Conservation (phyloP, 768 basidiomycete species). For the Lepiota subincarnata region DNA sequence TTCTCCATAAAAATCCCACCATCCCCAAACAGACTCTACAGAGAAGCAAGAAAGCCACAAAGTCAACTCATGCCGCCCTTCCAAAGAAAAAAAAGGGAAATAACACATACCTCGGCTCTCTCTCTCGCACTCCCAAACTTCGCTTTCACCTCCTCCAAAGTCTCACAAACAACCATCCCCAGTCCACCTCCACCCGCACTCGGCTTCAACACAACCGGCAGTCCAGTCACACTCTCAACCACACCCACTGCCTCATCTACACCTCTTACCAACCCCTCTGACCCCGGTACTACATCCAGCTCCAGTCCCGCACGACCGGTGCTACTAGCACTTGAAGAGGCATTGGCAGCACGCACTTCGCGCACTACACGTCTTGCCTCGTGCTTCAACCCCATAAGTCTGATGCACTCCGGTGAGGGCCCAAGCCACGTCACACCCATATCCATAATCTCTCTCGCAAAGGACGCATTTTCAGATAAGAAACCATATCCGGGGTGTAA, state of each 20-base stretch:
- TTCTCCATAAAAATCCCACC: conserved; percentile 56
- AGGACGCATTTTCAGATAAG: conserved; percentile 58
- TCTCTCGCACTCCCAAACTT: conserved; percentile 33
- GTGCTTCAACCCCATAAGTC: conserved; percentile 60
- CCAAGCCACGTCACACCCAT: conserved; percentile 57
- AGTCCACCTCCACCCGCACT: conserved; percentile 70
- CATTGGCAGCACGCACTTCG: background rate
- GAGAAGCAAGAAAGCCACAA: background rate
- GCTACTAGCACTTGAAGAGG: background rate
- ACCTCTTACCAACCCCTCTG: conserved; percentile 39
- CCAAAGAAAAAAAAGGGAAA: background rate
- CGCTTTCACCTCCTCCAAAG: conserved; percentile 31
- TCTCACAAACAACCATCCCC: conserved; percentile 54
- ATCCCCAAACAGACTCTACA: conserved; percentile 44
- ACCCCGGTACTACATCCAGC: conserved; percentile 55
- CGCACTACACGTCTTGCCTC: conserved; percentile 59
- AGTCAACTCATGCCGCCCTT: background rate
- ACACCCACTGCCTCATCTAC: conserved; percentile 36
- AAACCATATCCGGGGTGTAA: conserved; percentile 66
- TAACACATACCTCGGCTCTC: conserved; percentile 39
- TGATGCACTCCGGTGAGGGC: conserved; percentile 46
- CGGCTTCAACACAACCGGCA: conserved; percentile 63
- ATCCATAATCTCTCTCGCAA: conserved; percentile 41
- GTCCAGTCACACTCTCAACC: conserved; percentile 40
- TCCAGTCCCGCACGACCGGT: conserved; percentile 27